Base-by-base conservation (phyloP, 75 land plant genomes). In the Picea glauca region DNA sequence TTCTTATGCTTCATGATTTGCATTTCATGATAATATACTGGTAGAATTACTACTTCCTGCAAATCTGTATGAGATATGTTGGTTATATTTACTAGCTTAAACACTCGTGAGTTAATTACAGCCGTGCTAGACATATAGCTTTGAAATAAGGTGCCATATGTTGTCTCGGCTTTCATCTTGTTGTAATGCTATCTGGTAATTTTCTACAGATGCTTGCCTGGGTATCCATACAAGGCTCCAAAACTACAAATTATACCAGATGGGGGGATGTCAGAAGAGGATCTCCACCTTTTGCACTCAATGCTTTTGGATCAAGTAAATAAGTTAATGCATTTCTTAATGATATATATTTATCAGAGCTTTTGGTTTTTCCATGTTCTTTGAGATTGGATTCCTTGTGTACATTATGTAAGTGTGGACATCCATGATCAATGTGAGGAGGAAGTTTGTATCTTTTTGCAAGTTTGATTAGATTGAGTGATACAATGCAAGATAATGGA, bases 171-270 rank as follows among this genome's bases (percentile, higher is more conserved):
- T 43, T 20, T 20, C 66, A 5, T 20, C 74, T n/a, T 60, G 31
- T 18, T 50, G 50, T 54, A 80, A 33, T 72, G 56, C 77, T 15
- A 67, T 13, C 62, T 82, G 54, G 12, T 78, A 65, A 70, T 77
- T 26, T 62, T 67, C 61, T 46, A 46, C 84, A 96, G 98, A 82
- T 96, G 87, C 82, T 80, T 92, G 56, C 90, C 91, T 60, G 99
- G 96, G 17, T 96, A 96, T 83, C 99, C 97, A 66, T 84, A 87
- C 78, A 96, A 89, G 84, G 89, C 87, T 31, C 97, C 99, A 60
- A 96, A 94, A 81, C 58, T 96, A 70, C 91, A 85, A 63, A 87
- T 96, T 60, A 76, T 76, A 59, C 85, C 96, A 78, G 89, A 87
- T 77, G 81, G 83, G 78, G 96, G 90, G 43, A 79, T 93, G 59